Base-by-base conservation (phyloP, 306 rosid genomes). In the Vigna trinervia region DNA sequence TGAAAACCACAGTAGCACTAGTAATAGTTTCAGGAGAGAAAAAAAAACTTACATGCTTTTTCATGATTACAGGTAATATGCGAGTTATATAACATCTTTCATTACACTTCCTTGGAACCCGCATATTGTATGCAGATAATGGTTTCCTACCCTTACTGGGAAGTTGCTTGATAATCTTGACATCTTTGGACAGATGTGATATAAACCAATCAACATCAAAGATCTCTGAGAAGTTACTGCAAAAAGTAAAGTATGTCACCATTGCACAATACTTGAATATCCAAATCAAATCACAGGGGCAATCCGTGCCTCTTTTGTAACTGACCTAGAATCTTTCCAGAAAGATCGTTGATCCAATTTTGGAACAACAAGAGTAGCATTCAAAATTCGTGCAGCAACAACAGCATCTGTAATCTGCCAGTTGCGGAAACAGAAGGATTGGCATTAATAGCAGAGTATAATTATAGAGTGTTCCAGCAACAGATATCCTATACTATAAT, bases 201-300 rank as follows among this genome's bases (percentile, higher is more conserved):
- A 90, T 73, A 84, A 96, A 96, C 97, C 96, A 87, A 82, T 87
- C 87, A 82, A 87, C 88, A 85, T 96, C 90, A 77, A 96, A 96
- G 84, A 96, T 96, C 86, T 96, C 90, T n/a, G 98, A 91, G 71
- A 96, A 96, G 88, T 91, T 85, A 77, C 99, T 96, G 97, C 93
- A 84, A 66, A 82, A 73, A 71, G 78, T 20, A 78, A 92, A 82
- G 72, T 11, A 73, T 79, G 61, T 39, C 20, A 62, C 67, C 28
- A 82, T 59, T 46, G 62, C 5, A 54, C 48, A 58, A 72, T 28
- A 51, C n/a, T 14, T 46, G 11, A 45, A 59, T 61, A 77, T 45
- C 67, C 74, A 68, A 78, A 17, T 60, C 61, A 69, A 53, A 51
- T 28, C 53, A 52, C 19, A 69, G 75, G 65, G 57, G 65, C 20